A percentile compares a stretch with the other conserved stretches of the same genome.
These are phyloP conservation scores for Lasiodiplodia theobromae DNA, from an alignment of 2,329 filamentous ascomycete species.

Conservation along the genomic window DNA sequence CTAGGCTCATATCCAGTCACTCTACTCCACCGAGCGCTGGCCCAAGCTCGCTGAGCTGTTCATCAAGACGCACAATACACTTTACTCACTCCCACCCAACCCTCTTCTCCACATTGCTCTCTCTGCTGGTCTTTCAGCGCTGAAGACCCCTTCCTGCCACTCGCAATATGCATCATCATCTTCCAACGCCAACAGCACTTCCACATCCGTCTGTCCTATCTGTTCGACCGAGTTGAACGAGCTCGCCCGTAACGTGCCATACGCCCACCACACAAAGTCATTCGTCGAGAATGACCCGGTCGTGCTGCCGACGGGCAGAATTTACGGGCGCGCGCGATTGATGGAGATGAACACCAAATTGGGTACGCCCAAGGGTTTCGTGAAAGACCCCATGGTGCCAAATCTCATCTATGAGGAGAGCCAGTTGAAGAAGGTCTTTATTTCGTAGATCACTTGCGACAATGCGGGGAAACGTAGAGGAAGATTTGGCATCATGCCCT, in stretches of 20 bases:
- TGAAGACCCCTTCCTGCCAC: conserved; percentile 96
- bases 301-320: conserved; percentile 83
- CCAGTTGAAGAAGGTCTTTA: conserved; percentile 85
- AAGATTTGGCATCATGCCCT: background rate
- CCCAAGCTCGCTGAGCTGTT: conserved; percentile 78
- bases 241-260: conserved; percentile 85
- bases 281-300: conserved; percentile 88
- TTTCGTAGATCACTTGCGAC: conserved; percentile 63
- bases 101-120: conserved; percentile 91
- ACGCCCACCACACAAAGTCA: conserved; percentile 94
- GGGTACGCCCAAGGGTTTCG: conserved; percentile 68
- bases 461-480: background rate
- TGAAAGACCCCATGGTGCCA: conserved; percentile 78
- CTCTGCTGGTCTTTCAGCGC: conserved; percentile 86
- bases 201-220: conserved; percentile 84
- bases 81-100: conserved; percentile 81
- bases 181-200: conserved; percentile 64
- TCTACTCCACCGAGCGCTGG: conserved; percentile 81
- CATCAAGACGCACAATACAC: conserved; percentile 81
- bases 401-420: conserved; percentile 66
- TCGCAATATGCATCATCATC: conserved; percentile 66
- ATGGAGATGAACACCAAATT: conserved; percentile 81
- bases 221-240: conserved; percentile 95
- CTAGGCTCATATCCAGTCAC: conserved; percentile 54
- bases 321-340: conserved; percentile 80